Evolutionary conservation across 768 basidiomycete species (phyloP).

Genomic region (Russula vinacea): DNA sequence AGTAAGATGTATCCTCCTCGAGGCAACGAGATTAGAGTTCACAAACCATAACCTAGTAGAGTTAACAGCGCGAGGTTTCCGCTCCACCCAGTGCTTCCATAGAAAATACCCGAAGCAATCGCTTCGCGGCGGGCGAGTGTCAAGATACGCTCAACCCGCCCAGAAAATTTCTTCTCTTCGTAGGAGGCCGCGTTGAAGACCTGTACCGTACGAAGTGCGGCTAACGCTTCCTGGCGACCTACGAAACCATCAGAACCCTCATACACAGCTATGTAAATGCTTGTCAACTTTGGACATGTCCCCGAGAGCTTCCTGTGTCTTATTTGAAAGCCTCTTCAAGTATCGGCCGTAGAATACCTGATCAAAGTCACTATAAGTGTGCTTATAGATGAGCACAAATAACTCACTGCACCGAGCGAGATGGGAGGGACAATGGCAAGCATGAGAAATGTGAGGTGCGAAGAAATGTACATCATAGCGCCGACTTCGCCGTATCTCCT

Average conservation of each 20-base stretch:
- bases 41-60: conserved; percentile 83
- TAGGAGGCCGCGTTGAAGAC: conserved; percentile 81
- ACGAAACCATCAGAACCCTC: conserved; percentile 25
- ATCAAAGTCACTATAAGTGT: conserved; percentile 28
- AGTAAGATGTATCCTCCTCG: background rate
- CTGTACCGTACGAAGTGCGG: conserved; percentile 84
- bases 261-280: background rate
- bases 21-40: background rate
- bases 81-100: conserved; percentile 87
- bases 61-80: conserved; percentile 90
- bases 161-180: conserved; percentile 74
- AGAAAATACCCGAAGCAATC: conserved; percentile 87
- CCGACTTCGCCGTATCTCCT: conserved; percentile 52
- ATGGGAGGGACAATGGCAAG: conserved; percentile 87
- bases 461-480: conserved; percentile 92
- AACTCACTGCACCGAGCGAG: conserved; percentile 73
- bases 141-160: conserved; percentile 63
- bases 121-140: conserved; percentile 81
- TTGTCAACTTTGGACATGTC: conserved; percentile 77
- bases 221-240: conserved; percentile 90
- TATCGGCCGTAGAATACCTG: conserved; percentile 96
- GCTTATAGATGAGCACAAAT: conserved; percentile 13
- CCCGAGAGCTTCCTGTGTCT: conserved; percentile 92
- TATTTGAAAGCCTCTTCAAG: conserved; percentile 83
- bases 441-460: conserved; percentile 87